Evolutionary conservation across 2,329 filamentous ascomycete species (phyloP).

Genomic region (Teratosphaeria zuluensis): DNA sequence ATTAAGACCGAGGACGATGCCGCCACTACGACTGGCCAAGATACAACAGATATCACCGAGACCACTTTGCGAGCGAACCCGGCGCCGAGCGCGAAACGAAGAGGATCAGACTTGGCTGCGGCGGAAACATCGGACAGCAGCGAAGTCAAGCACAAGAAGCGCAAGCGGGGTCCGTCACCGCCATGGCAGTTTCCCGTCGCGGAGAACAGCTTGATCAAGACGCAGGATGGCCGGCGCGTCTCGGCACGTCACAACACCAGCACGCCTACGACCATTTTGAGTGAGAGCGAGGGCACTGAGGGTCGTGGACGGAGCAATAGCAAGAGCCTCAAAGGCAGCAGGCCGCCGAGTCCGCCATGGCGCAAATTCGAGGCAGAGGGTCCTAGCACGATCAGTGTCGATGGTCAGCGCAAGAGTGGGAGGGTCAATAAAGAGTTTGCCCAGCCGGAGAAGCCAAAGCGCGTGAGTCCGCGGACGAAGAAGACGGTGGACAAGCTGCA

Average conservation of each 20-base stretch:
- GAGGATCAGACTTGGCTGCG: constrained; percentile 17
- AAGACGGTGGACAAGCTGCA: constrained; percentile 17
- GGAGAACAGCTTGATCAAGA: constrained; percentile 21
- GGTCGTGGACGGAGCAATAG: constrained; percentile 12
- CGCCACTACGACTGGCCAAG: background rate
- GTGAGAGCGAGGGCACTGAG: constrained; percentile 12
- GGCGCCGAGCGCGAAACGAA: constrained; percentile 19
- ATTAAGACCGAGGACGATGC: constrained; percentile 1
- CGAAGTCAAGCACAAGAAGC: constrained; percentile 46
- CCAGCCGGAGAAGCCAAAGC: constrained; percentile 14
- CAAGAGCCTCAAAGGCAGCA: constrained; percentile 23
- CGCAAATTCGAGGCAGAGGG: constrained; percentile 77
- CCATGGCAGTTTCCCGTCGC: constrained; percentile 25
- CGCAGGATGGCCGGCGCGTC: constrained; percentile 22
- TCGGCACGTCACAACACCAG: constrained; percentile 21
- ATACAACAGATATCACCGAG: constrained; percentile 6
- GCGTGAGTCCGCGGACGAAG: constrained; percentile 21
- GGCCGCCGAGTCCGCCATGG: constrained; percentile 77
- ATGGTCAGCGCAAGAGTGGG: constrained; percentile 53
- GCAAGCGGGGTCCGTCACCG: constrained; percentile 35
- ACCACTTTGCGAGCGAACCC: constrained; percentile 16
- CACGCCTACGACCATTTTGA: constrained; percentile 11
- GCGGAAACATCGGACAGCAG: background rate
- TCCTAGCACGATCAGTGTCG: constrained; percentile 68
- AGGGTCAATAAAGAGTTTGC: constrained; percentile 38